phyloP scores from a whole-genome alignment of 2,329 filamentous ascomycete genomes.

The Pseudogymnoascus sp. region DNA sequence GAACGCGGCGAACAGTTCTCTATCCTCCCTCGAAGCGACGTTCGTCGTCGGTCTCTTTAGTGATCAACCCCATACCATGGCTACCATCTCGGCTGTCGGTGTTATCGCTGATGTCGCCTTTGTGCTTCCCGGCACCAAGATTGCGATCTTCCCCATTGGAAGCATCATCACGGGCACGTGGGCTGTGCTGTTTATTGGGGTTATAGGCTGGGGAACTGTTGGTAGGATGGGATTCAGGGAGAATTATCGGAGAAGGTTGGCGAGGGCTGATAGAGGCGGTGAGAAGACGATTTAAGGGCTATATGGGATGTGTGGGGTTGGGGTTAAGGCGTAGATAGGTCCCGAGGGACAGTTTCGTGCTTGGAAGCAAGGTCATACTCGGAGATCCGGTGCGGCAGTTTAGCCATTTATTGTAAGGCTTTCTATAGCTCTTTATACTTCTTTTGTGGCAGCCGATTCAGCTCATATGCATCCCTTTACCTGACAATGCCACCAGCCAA shows the following conservation, averaged over 20 bases:
- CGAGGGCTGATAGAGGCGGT: slow-evolving; percentile 31
- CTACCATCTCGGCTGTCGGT: slow-evolving; percentile 22
- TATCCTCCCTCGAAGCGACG: slow-evolving; percentile 60
- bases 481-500: slow-evolving; percentile 75
- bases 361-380: background rate
- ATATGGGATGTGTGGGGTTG: background rate
- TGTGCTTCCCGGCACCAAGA: slow-evolving; percentile 56
- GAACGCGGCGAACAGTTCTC: slow-evolving; percentile 46
- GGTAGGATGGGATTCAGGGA: slow-evolving; percentile 59
- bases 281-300: slow-evolving; percentile 25
- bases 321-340: background rate
- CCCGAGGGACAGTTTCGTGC: background rate
- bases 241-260: slow-evolving; percentile 46
- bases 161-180: slow-evolving; percentile 58
- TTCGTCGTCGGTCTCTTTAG: slow-evolving; percentile 67
- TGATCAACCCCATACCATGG: slow-evolving; percentile 32
- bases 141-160: slow-evolving; percentile 63
- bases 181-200: slow-evolving; percentile 46
- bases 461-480: slow-evolving; percentile 38
- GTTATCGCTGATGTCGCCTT: slow-evolving; percentile 40
- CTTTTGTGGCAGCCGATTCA: background rate
- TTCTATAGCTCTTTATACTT: slow-evolving; percentile 5
- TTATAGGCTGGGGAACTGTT: slow-evolving; percentile 56
- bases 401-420: slow-evolving; percentile 1
- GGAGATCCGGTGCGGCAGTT: background rate